A percentile compares a stretch with the other conserved stretches of the same genome.
Evolutionary conservation across 495 filamentous ascomycete genomes (phyloP).

Genomic region (Aspergillus wentii): DNA sequence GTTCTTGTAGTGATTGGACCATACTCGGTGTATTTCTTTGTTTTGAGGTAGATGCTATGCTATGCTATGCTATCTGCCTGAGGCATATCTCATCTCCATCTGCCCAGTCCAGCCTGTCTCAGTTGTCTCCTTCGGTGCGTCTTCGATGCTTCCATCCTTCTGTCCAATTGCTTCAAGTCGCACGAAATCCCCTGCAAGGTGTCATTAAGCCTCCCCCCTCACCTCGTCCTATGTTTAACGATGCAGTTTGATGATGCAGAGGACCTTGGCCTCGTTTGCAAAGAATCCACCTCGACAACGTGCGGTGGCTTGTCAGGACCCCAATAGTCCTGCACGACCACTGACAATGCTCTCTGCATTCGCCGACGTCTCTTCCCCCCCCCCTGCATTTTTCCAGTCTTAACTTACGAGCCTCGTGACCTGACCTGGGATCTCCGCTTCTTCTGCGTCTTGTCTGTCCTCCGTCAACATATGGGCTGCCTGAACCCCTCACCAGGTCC

Average conservation of each 20-base stretch:
- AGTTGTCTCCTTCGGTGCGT: slow-evolving; percentile 28
- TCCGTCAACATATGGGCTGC: too few species aligned
- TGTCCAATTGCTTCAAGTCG: slow-evolving; percentile 5
- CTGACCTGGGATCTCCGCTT: neutral
- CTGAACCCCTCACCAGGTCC: too few species aligned
- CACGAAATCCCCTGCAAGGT: slow-evolving; percentile 9
- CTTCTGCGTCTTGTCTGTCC: neutral
- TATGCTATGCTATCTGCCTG: slow-evolving; percentile 7
- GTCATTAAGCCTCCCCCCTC: slow-evolving; percentile 18
- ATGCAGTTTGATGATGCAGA: too few species aligned
- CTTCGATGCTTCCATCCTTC: slow-evolving; percentile 28
- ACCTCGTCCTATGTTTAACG: neutral
- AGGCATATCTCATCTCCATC: slow-evolving; percentile 13
- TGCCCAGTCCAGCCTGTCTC: slow-evolving; percentile 17
- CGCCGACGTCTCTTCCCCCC: slow-evolving; percentile 5
- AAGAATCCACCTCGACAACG: slow-evolving; percentile 11
- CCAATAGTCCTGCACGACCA: slow-evolving; percentile 2
- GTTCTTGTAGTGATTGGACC: too few species aligned
- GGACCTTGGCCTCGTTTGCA: too few species aligned
- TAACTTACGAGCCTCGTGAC: too few species aligned
- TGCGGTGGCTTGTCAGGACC: slow-evolving; percentile 15
- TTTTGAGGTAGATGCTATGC: too few species aligned
- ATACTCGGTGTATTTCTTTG: too few species aligned
- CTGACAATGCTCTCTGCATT: slow-evolving; percentile 10
- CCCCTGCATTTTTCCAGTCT: slow-evolving; percentile 5